phyloP scores from a whole-genome alignment of 2,329 filamentous ascomycete genomes.

The Chrysoporthe puriensis region DNA sequence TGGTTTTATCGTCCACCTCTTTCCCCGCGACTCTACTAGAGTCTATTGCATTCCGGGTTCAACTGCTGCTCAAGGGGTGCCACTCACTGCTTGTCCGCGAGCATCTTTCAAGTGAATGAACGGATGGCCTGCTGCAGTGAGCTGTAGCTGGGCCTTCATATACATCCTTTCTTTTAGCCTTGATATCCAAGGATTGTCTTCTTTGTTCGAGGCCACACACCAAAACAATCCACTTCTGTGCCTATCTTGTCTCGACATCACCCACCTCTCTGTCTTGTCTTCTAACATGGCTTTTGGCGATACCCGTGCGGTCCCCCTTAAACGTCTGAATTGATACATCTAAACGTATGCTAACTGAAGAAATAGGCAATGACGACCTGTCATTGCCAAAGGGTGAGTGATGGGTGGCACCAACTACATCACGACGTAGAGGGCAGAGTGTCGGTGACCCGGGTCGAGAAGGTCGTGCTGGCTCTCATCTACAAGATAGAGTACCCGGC shows the following conservation, averaged over 20 bases:
- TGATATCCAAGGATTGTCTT: neutral
- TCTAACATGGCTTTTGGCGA: constrained; percentile 4
- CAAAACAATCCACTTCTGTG: neutral
- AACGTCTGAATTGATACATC: neutral
- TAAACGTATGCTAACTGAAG: constrained; percentile 38
- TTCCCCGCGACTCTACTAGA: neutral
- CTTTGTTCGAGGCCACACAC: neutral
- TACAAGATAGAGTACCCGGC: neutral
- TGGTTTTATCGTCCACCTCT: neutral
- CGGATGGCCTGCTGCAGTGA: constrained; percentile 12
- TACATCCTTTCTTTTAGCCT: too few species aligned
- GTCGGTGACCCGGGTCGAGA: neutral
- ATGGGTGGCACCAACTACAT: neutral
- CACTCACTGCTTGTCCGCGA: neutral
- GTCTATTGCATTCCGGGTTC: neutral
- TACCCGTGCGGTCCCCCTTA: neutral
- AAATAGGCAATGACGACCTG: constrained; percentile 63
- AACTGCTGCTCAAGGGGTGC: neutral
- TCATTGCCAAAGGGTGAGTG: constrained; percentile 65
- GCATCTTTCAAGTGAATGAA: constrained; percentile 10
- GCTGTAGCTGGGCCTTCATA: neutral
- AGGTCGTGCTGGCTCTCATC: neutral
- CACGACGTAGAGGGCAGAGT: neutral
- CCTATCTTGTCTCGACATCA: neutral
- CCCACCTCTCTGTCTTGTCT: neutral